A percentile compares a stretch with the other conserved stretches of the same genome.
phyloP scores from a whole-genome alignment of 2,329 filamentous ascomycete genomes.

The Aspergillus oerlinghausenensis region DNA sequence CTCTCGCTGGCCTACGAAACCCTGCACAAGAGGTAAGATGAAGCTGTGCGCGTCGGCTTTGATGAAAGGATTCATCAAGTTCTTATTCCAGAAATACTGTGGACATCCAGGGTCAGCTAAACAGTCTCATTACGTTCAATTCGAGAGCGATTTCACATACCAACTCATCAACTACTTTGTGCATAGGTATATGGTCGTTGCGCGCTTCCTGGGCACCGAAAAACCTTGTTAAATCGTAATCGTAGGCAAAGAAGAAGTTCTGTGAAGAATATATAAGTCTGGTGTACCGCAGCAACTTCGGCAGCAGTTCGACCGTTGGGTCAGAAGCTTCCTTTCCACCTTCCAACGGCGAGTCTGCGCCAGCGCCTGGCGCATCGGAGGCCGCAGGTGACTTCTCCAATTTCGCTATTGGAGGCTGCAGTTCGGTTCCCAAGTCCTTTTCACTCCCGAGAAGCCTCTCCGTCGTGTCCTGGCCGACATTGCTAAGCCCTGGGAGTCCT shows the following conservation, averaged over 20 bases:
- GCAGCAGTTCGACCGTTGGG: conserved; percentile 59
- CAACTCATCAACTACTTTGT: conserved; percentile 66
- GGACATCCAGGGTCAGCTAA: neutral
- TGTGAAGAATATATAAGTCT: conserved; percentile 78
- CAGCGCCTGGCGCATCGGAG: conserved; percentile 8
- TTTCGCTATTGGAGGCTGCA: neutral
- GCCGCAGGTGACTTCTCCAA: neutral
- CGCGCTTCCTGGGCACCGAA: conserved; percentile 39
- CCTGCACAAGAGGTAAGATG: conserved; percentile 81
- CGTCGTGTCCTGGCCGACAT: conserved; percentile 50
- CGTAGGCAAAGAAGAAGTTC: conserved; percentile 95
- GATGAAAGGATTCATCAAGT: conserved; percentile 69
- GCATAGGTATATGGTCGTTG: conserved; percentile 55
- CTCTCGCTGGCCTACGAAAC: conserved; percentile 81
- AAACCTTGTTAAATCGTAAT: conserved; percentile 80
- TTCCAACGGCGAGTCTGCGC: conserved; percentile 1
- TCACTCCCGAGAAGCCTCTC: conserved; percentile 19
- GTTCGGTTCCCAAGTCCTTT: conserved; percentile 2
- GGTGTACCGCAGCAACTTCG: conserved; percentile 78
- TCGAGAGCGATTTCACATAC: conserved; percentile 31
- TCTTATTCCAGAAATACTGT: conserved; percentile 84
- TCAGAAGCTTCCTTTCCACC: conserved; percentile 17
- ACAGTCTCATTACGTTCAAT: neutral
- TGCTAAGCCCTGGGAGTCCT: conserved; percentile 67
- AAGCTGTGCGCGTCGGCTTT: conserved; percentile 67